Evolutionary conservation across 1,284 basidiomycete species (phyloP), one percentile per base, ranked within the genome.

Genomic region (Sphaerobolus stellatus): DNA sequence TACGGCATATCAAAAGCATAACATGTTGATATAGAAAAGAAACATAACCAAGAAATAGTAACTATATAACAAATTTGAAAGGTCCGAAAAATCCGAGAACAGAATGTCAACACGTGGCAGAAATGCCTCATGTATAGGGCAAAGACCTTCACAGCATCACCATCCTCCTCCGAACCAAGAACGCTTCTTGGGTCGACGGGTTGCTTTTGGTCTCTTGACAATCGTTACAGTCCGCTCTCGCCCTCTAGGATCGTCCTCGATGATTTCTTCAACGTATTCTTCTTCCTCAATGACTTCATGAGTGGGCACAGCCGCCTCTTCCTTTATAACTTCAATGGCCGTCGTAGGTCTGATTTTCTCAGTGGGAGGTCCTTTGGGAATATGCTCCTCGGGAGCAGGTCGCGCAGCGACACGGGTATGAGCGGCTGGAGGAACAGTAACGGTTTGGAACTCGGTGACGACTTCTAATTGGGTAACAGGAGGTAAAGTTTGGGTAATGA

Each of bases 371-470:
- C 16, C 79, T 74, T 4, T 80, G 76, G 50, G 78, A 75, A 29
- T 75, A 76, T 22, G 76, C 77, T 64, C 51, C 46, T 85, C 81
- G 6, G 90, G 88, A 28, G 81, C 80, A 33, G 89, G 89, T 59
- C 79, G 80, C 30, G 86, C 83, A 57, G 83, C 89, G 61, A 81
- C 79, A 59, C 88, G 87, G 48, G 88, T 91, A 66, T 82, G 86
- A 63, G 88, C 85, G 57, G 89, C 89, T 25, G 85, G 79, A 54
- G 86, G 88, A 59, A 86, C 79, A 52, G 81, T 82, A 62, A 86
- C 78, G 48, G 74, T 73, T 58, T 77, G 77, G 61, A 82, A 72
- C 38, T 74, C 64, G 34, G 75, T 71, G 40, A 75, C 69, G 38
- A 83, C 86, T 69, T 84, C 80, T 52, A 78, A 78, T 66, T 79